Conservation (phyloP, 2,329 filamentous ascomycete genomes). For the Fusarium sp. region DNA sequence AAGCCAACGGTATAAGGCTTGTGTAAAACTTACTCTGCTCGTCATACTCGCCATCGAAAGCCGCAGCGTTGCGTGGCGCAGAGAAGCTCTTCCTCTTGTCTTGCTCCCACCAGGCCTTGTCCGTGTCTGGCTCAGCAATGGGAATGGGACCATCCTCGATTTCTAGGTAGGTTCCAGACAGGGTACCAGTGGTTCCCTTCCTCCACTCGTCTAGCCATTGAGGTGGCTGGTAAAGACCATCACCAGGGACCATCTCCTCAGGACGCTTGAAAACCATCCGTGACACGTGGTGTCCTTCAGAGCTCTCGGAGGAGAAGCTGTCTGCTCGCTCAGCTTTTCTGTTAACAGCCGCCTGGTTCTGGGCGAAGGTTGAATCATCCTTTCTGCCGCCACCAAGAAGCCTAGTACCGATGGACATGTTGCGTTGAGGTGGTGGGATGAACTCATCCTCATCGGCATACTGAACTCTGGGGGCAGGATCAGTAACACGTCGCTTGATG, state of each 20-base stretch:
- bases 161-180: constrained; percentile 70
- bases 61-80: constrained; percentile 66
- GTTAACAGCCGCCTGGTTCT: constrained; percentile 31
- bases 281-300: constrained; percentile 53
- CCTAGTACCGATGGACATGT: constrained; percentile 34
- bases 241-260: constrained; percentile 58
- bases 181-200: constrained; percentile 70
- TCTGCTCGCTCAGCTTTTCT: constrained; percentile 47
- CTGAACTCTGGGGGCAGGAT: constrained; percentile 45
- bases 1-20: neutral
- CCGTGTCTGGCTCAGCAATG: constrained; percentile 57
- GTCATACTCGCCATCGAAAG: constrained; percentile 75
- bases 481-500: constrained; percentile 47
- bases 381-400: constrained; percentile 25
- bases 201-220: constrained; percentile 79
- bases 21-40: constrained; percentile 62
- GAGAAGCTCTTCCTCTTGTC: constrained; percentile 59
- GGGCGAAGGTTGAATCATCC: constrained; percentile 16
- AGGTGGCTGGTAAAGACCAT: constrained; percentile 68
- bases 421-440: constrained; percentile 39
- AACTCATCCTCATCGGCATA: constrained; percentile 47
- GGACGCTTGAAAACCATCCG: constrained; percentile 57
- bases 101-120: constrained; percentile 82
- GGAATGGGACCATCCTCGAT: constrained; percentile 58
- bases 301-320: constrained; percentile 46